Percentiles rank a stretch among this genome's conserved stretches.
These are phyloP conservation scores for Diaporthe ilicicola DNA, from an alignment of 2,329 filamentous ascomycete genomes.

Conservation along the genomic window DNA sequence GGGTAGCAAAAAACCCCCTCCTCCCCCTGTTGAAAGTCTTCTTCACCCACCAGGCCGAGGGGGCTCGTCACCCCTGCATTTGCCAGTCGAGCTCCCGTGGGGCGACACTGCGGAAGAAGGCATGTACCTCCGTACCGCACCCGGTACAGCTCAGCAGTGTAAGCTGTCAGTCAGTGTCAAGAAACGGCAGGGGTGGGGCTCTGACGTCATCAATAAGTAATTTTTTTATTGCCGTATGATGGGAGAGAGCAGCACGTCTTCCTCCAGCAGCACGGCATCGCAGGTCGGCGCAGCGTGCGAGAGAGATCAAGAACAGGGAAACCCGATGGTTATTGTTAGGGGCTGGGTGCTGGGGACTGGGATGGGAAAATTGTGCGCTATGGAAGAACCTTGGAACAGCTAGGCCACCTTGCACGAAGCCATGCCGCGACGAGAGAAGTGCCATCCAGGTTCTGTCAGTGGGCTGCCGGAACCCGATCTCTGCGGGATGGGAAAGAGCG, in stretches of 20 bases:
- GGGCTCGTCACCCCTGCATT: background rate
- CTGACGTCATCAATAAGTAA: conserved; percentile 5
- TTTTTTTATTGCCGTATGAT: conserved; percentile 10
- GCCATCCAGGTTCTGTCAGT: background rate
- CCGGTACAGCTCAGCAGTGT: background rate
- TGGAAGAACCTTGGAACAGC: conserved; percentile 1
- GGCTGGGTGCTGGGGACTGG: background rate
- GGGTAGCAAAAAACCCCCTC: background rate
- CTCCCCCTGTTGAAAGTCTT: background rate
- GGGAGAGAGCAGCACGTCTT: background rate
- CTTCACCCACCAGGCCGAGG: background rate
- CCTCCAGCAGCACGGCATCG: background rate
- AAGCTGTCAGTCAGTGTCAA: background rate
- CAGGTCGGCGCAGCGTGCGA: background rate
- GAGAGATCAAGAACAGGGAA: background rate
- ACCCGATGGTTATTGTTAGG: background rate
- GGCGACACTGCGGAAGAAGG: background rate
- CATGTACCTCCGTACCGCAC: background rate
- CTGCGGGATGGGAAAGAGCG: conserved; percentile 24
- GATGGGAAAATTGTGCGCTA: background rate
- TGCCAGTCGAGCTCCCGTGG: conserved; percentile 6
- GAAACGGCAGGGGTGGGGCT: conserved; percentile 14
- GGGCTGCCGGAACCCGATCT: conserved; percentile 25
- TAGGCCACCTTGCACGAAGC: conserved; percentile 1
- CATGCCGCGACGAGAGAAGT: conserved; percentile 3